phyloP scores from a whole-genome alignment of 805 yeast species.

The Komagataella mondaviorum region DNA sequence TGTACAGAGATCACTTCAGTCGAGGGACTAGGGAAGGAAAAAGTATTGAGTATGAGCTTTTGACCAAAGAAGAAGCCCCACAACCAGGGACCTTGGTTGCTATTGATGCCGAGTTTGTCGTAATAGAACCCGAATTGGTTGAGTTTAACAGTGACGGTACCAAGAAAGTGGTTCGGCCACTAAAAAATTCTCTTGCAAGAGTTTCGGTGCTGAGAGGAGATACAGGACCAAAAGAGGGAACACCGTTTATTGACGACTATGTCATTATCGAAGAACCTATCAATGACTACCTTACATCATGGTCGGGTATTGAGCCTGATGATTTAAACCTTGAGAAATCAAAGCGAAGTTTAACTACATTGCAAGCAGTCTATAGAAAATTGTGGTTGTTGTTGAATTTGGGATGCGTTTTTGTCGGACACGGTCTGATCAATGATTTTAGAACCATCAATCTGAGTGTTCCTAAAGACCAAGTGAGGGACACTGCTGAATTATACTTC shows the following conservation, averaged over 20 bases:
- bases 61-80: conserved; percentile 63
- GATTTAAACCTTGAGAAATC: conserved; percentile 69
- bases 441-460: conserved; percentile 86
- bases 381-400: conserved; percentile 82
- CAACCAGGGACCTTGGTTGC: conserved; percentile 68
- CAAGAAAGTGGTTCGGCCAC: conserved; percentile 60
- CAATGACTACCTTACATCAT: conserved; percentile 78
- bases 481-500: conserved; percentile 73
- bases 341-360: conserved; percentile 54
- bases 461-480: conserved; percentile 75
- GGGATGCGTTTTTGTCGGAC: conserved; percentile 92
- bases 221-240: conserved; percentile 49
- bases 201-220: conserved; percentile 75
- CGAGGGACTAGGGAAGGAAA: conserved; percentile 46
- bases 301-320: conserved; percentile 88
- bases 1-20: conserved; percentile 67
- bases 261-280: conserved; percentile 61
- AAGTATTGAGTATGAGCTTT: conserved; percentile 50
- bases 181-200: conserved; percentile 68
- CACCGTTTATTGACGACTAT: conserved; percentile 87
- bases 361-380: conserved; percentile 75
- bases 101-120: conserved; percentile 94
- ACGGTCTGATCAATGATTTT: conserved; percentile 84
- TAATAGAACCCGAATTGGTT: conserved; percentile 60
- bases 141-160: conserved; percentile 68